These are phyloP conservation scores for Galerina marginata DNA, from an alignment of 768 basidiomycete species.

Conservation along the genomic window DNA sequence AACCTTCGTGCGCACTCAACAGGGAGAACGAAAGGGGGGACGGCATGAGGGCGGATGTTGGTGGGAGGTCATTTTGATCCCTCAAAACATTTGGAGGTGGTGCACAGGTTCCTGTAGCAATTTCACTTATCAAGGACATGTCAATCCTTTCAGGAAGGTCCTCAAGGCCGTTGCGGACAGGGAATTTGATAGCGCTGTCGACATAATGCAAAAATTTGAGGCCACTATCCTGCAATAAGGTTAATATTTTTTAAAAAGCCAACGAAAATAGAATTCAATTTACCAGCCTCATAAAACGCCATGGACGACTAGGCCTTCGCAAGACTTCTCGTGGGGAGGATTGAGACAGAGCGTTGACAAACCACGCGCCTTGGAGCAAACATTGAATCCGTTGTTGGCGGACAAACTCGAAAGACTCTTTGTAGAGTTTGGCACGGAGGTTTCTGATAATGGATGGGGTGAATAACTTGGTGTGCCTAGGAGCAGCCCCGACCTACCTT, in stretches of 20 bases:
- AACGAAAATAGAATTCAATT: conserved; percentile 17
- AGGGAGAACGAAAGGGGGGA: conserved; percentile 82
- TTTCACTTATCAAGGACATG: conserved; percentile 77
- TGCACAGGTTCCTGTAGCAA: conserved; percentile 75
- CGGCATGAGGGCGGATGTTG: conserved; percentile 54
- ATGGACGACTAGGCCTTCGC: conserved; percentile 67
- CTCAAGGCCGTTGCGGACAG: conserved; percentile 79
- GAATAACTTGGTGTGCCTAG: conserved; percentile 6
- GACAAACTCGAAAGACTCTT: conserved; percentile 90
- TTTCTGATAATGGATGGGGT: conserved; percentile 54
- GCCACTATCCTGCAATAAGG: conserved; percentile 64
- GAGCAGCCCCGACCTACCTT: conserved; percentile 53
- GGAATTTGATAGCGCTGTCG: conserved; percentile 81
- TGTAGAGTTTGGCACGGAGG: conserved; percentile 83
- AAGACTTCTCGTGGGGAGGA: conserved; percentile 55
- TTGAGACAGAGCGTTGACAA: conserved; percentile 76
- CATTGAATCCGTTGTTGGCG: conserved; percentile 89
- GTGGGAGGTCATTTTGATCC: conserved; percentile 64
- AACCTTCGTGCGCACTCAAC: conserved; percentile 69
- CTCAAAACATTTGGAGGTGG: conserved; percentile 69
- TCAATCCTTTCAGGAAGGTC: conserved; percentile 90
- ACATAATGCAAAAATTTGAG: conserved; percentile 85
- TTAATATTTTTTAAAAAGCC: conserved; percentile 7
- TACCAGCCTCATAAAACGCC: conserved; percentile 90
- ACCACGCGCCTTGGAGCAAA: conserved; percentile 90